Conservation (phyloP, 2,329 filamentous ascomycete genomes). For the Fusarium odoratissimum region DNA sequence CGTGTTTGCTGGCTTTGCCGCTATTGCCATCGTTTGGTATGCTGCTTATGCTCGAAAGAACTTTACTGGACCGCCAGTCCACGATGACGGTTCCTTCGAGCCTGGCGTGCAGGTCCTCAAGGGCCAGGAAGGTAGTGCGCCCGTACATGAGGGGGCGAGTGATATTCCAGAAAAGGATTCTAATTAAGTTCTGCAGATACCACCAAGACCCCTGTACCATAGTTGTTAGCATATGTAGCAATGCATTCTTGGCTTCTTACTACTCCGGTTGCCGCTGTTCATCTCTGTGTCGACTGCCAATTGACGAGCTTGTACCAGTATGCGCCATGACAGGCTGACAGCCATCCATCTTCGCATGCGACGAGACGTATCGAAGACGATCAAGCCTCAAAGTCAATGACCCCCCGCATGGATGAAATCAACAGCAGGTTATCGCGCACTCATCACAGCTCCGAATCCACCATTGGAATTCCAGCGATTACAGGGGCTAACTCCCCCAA, state of each 20-base stretch:
- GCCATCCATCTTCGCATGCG: not conserved
- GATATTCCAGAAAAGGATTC: constrained; percentile 33
- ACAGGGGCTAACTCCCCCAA: not conserved
- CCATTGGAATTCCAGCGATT: not conserved
- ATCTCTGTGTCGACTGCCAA: not conserved
- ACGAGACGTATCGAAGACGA: not conserved
- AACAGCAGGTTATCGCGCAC: not conserved
- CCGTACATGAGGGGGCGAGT: constrained; percentile 6
- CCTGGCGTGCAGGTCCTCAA: constrained; percentile 37
- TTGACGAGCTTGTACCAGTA: not conserved
- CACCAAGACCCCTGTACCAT: constrained; percentile 12
- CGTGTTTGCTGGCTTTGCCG: constrained; percentile 72
- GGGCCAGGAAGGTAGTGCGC: constrained; percentile 21
- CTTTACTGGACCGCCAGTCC: constrained; percentile 66
- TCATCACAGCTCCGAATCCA: not conserved
- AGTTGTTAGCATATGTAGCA: constrained; percentile 20
- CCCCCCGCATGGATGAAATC: not conserved
- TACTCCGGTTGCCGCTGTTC: not conserved
- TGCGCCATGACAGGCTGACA: not conserved
- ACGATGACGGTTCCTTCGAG: constrained; percentile 13
- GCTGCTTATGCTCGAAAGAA: constrained; percentile 70
- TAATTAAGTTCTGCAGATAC: constrained; percentile 15
- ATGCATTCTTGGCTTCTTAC: constrained; percentile 3
- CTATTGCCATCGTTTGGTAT: constrained; percentile 72
- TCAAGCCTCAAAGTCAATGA: not conserved